Base-by-base conservation (phyloP, 495 filamentous ascomycete species). In the Penicillium riverlandense region DNA sequence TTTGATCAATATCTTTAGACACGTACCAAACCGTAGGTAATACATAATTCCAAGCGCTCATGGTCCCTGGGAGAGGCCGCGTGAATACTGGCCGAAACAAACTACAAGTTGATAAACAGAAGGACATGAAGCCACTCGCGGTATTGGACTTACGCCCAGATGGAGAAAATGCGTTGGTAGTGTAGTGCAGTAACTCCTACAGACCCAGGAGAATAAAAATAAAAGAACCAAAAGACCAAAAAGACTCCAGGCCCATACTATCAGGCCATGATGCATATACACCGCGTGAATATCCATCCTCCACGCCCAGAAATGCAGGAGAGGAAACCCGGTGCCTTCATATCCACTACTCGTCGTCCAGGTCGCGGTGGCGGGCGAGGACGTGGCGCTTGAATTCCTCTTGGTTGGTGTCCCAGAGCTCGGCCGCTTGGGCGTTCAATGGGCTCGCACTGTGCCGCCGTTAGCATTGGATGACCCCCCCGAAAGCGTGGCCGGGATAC, bases 361-460 rank as follows among this genome's bases (percentile, higher is more conserved):
- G 54, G 49, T 83, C 79, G 35, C 74, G 73, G 56, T 85, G 82
- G 42, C 82, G 63, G 3, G 75, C 75, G 11, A 85, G 68, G n/a
- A 84, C 82, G 35, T 77, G 69, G 43, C 78, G 78, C 77, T 95
- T 88, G 76, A 88, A 99, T 54, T 95, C 88, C 36, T 77, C 76
- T 33, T 85, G 78, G 63, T 97, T 77, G 46, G 83, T 86, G 54
- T 96, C 92, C 94, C 94, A 97, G 27, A 97, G 74, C 60, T 95
- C 87, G 11, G 92, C 92, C 15, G 92, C 92, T 65, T 97, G 89
- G 49, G 88, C 92, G 58, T 99, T 99, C 44, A 99, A 71, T 1
- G 92, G 92, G 52, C 87, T 94, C 47, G 92, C 81, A 62, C 92
- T 98, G 52, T 44, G 30, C 22, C 22, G 5, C 27, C 7, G 38